These are phyloP conservation scores for Trichophyton schoenleinii DNA, from an alignment of 2,329 filamentous ascomycete species.

Conservation along the genomic window DNA sequence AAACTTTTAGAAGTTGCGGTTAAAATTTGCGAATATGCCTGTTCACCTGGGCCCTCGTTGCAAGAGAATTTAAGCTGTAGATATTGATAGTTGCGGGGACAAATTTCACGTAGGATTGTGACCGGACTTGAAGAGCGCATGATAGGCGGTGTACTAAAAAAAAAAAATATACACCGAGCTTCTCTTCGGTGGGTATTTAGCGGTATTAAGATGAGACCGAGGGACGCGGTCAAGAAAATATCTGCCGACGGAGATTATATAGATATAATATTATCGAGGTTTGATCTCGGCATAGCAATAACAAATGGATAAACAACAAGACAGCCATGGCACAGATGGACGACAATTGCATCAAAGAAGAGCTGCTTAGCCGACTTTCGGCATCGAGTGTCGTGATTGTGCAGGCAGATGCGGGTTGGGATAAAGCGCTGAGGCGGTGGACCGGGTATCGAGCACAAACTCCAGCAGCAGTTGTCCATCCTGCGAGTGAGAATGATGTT, in stretches of 20 bases:
- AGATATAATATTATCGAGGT: neutral
- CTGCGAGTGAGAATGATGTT: neutral
- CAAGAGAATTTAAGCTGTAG: no score
- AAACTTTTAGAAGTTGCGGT: no score
- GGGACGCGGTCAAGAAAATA: neutral
- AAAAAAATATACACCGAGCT: neutral
- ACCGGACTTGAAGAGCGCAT: neutral
- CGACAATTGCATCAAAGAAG: neutral
- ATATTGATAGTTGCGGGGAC: no score
- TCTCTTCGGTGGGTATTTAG: neutral
- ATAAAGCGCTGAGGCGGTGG: neutral
- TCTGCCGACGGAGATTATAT: neutral
- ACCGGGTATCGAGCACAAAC: neutral
- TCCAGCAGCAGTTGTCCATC: neutral
- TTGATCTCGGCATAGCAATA: no score
- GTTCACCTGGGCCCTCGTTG: no score
- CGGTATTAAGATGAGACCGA: neutral
- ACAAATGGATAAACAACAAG: neutral
- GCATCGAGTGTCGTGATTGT: neutral
- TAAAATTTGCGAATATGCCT: no score
- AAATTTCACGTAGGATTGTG: no score
- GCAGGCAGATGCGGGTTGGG: neutral
- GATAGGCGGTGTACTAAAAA: neutral
- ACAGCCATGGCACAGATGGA: neutral
- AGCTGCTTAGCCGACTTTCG: neutral